Percentiles rank a stretch among this genome's conserved stretches.
phyloP scores from a whole-genome alignment of 2,329 filamentous ascomycete species.

The Stromatinia cepivora region DNA sequence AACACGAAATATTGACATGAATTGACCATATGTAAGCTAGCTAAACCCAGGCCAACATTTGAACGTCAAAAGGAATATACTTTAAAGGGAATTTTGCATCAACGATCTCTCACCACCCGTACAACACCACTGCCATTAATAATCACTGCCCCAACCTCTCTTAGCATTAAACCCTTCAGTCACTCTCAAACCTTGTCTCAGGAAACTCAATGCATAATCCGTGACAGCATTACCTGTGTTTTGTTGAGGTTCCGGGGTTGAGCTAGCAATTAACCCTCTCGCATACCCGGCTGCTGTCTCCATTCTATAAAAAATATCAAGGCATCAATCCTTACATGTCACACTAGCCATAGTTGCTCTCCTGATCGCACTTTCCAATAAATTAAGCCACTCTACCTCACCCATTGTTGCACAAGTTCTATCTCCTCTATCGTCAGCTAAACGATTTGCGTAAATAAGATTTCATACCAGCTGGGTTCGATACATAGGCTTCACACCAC shows the following conservation, averaged over 20 bases:
- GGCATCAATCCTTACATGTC: constrained; percentile 48
- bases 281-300: constrained; percentile 43
- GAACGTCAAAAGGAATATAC: neutral
- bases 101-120: neutral
- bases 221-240: constrained; percentile 44
- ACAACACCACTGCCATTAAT: constrained; percentile 4
- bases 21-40: neutral
- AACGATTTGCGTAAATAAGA: constrained; percentile 42
- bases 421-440: constrained; percentile 24
- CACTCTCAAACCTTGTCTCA: constrained; percentile 47
- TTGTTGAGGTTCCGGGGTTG: constrained; percentile 21
- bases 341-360: constrained; percentile 57
- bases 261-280: constrained; percentile 26
- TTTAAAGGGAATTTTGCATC: neutral
- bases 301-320: constrained; percentile 58
- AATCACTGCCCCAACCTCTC: constrained; percentile 36
- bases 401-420: constrained; percentile 38
- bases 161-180: constrained; percentile 29
- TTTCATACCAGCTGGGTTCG: constrained; percentile 57
- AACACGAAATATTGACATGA: too few relatives aligned
- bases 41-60: neutral
- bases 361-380: constrained; percentile 61
- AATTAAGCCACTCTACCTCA: constrained; percentile 59
- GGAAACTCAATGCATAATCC: constrained; percentile 45
- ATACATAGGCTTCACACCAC: constrained; percentile 70